Evolutionary conservation across 495 filamentous ascomycete species (phyloP).

Genomic region (Cercophora newfieldiana): DNA sequence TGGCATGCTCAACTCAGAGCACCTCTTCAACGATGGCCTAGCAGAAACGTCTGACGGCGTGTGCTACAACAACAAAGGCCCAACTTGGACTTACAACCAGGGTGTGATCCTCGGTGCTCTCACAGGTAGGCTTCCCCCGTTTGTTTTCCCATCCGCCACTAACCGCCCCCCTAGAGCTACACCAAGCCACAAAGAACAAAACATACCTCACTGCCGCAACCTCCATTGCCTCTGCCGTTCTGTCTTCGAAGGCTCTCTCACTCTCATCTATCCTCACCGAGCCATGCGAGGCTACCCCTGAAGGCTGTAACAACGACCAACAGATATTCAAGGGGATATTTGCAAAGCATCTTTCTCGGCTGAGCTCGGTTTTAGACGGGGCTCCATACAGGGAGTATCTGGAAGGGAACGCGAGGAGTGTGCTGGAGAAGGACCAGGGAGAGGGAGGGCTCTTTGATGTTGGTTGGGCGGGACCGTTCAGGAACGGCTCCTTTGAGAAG

Average conservation of each 20-base stretch:
- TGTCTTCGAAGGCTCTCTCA: constrained; percentile 1
- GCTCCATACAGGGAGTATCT: constrained; percentile 54
- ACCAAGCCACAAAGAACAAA: constrained; percentile 20
- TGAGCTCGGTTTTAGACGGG: constrained; percentile 50
- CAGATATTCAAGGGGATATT: constrained; percentile 77
- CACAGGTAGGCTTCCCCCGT: constrained; percentile 46
- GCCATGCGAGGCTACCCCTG: constrained; percentile 46
- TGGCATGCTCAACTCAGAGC: constrained; percentile 62
- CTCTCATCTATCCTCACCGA: constrained; percentile 61
- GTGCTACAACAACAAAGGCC: constrained; percentile 62
- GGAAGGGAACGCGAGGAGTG: constrained; percentile 54
- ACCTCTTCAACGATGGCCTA: constrained; percentile 68
- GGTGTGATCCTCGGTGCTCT: constrained; percentile 70
- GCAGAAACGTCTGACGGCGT: constrained; percentile 33
- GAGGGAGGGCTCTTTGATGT: constrained; percentile 51
- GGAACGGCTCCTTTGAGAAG: constrained; percentile 48
- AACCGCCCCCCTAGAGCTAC: constrained; percentile 22
- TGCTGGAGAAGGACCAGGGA: constrained; percentile 56
- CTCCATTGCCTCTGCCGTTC: constrained; percentile 53
- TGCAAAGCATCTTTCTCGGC: constrained; percentile 58
- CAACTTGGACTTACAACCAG: constrained; percentile 73
- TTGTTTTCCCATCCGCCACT: background rate
- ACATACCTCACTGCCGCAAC: constrained; percentile 55
- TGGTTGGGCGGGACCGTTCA: constrained; percentile 57
- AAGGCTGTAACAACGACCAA: constrained; percentile 55